phyloP scores from a whole-genome alignment of 1,284 basidiomycete species.

The Boletus semigastroideus region DNA sequence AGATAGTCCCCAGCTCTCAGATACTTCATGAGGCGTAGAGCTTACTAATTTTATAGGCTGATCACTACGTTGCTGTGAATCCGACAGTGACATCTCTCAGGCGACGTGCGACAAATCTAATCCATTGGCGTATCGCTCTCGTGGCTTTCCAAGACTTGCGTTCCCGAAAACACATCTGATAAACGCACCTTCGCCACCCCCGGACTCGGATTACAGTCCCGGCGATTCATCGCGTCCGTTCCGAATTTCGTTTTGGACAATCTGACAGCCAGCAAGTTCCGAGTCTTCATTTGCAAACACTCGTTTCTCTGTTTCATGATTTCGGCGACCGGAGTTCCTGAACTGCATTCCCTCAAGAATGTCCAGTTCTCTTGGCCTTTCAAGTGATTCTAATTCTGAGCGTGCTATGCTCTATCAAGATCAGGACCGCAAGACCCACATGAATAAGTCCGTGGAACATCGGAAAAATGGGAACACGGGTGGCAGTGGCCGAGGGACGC shows the following conservation, averaged over 20 bases:
- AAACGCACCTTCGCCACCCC: neutral
- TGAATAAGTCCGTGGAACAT: too few relatives aligned
- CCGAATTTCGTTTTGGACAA: neutral
- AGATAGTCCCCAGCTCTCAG: neutral
- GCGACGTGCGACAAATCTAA: conserved; percentile 7
- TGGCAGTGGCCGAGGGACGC: conserved; percentile 1
- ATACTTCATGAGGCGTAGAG: too few relatives aligned
- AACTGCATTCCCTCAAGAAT: too few relatives aligned
- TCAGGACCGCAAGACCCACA: neutral
- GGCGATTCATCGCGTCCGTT: neutral
- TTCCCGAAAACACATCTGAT: neutral
- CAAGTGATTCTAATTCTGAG: neutral
- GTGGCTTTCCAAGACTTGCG: neutral
- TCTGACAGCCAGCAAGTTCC: too few relatives aligned
- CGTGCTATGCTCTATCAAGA: neutral
- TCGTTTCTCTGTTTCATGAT: neutral
- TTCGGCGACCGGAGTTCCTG: neutral
- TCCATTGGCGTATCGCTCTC: neutral
- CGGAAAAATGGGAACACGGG: conserved; percentile 6
- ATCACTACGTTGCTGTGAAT: conserved; percentile 12
- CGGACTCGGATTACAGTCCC: neutral
- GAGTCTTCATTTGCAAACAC: neutral
- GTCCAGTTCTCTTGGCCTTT: neutral
- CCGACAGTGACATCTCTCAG: conserved; percentile 12
- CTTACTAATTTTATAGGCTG: neutral